Evolutionary conservation across 768 basidiomycete genomes (phyloP).

Genomic region (Leccinum disarticulatum): DNA sequence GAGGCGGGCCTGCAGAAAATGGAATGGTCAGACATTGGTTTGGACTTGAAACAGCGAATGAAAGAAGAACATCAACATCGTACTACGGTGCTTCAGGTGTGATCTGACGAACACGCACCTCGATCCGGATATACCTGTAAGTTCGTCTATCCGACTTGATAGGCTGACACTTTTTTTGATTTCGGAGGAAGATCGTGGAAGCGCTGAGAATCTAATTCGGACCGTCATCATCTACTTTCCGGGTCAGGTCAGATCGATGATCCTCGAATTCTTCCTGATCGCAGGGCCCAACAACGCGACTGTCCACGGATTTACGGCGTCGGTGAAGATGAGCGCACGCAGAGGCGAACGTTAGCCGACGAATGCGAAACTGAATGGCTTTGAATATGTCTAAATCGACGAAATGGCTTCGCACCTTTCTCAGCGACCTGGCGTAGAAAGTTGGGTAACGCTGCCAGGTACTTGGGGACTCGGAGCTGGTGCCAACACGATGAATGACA

Average conservation of each 20-base stretch:
- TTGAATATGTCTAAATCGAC: conserved; percentile 37
- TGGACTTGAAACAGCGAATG: conserved; percentile 33
- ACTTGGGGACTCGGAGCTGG: neutral
- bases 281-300: neutral
- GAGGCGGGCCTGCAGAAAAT: conserved; percentile 36
- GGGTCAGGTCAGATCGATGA: conserved; percentile 21
- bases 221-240: conserved; percentile 42
- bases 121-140: conserved; percentile 31
- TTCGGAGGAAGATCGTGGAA: conserved; percentile 32
- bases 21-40: conserved; percentile 36
- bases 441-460: conserved; percentile 16
- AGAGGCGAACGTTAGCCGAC: neutral
- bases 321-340: conserved; percentile 14
- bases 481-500: conserved; percentile 36
- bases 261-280: neutral
- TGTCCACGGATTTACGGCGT: conserved; percentile 39
- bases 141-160: neutral
- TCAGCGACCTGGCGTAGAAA: conserved; percentile 29
- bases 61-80: neutral
- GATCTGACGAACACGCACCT: conserved; percentile 32
- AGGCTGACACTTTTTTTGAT: neutral
- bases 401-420: conserved; percentile 29
- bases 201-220: conserved; percentile 42
- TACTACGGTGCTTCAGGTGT: conserved; percentile 20
- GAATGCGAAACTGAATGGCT: neutral